phyloP scores from a whole-genome alignment of 1,284 basidiomycete species.

The Mycosarcoma mackinlayi region DNA sequence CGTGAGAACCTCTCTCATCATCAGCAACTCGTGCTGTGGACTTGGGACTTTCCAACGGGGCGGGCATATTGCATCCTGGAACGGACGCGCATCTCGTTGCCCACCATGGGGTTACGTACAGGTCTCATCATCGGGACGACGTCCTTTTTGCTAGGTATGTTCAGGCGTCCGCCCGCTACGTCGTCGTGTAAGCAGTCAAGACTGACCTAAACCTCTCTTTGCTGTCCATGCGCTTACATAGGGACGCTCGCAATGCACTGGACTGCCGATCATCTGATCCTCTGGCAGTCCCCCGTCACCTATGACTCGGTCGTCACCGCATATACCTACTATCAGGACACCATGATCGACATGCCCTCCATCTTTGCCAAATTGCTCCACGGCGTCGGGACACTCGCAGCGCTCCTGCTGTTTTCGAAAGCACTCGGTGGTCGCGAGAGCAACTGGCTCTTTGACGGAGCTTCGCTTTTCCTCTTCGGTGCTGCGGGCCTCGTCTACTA shows the following conservation, averaged over 20 bases:
- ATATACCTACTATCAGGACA: slow-evolving; percentile 62
- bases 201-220: neutral
- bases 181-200: no score
- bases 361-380: slow-evolving; percentile 48
- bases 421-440: slow-evolving; percentile 60
- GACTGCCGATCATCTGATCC: slow-evolving; percentile 65
- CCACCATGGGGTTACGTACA: slow-evolving; percentile 49
- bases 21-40: slow-evolving; percentile 3
- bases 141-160: slow-evolving; percentile 63
- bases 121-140: slow-evolving; percentile 53
- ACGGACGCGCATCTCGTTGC: neutral
- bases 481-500: slow-evolving; percentile 60
- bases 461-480: slow-evolving; percentile 66
- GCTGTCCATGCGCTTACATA: slow-evolving; percentile 1
- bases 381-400: slow-evolving; percentile 44
- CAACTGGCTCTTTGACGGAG: slow-evolving; percentile 68
- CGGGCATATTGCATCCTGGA: neutral
- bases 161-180: neutral
- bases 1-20: no score
- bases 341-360: slow-evolving; percentile 53
- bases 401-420: slow-evolving; percentile 51
- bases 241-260: slow-evolving; percentile 66
- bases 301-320: slow-evolving; percentile 56
- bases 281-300: slow-evolving; percentile 64
- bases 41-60: no score